These are phyloP conservation scores for Rosa rugosa DNA, from an alignment of 306 rosid genomes.

Conservation along the genomic window DNA sequence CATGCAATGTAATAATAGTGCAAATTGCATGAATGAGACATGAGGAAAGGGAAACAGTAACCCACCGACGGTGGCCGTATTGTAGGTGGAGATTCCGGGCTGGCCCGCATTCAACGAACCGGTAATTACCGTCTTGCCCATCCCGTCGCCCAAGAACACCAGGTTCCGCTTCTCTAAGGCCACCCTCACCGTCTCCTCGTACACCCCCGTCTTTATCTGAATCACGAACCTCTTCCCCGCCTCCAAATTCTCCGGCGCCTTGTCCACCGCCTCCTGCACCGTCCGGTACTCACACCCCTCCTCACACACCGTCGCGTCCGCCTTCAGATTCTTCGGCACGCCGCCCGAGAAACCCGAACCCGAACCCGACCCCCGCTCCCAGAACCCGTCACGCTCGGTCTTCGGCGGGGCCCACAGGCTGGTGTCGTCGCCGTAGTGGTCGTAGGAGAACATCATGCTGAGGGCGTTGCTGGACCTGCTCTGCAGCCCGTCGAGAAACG, in stretches of 20 bases:
- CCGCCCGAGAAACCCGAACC: conserved; percentile 23
- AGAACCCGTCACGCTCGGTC: conserved; percentile 78
- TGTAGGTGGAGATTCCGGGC: conserved; percentile 59
- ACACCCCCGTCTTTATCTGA: conserved; percentile 62
- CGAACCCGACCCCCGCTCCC: conserved; percentile 44
- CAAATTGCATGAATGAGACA: not conserved
- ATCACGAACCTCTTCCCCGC: conserved; percentile 52
- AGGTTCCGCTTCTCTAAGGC: conserved; percentile 61
- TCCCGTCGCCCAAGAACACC: conserved; percentile 78
- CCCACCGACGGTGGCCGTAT: conserved; percentile 75
- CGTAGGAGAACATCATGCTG: conserved; percentile 57
- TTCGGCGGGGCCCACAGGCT: conserved; percentile 52
- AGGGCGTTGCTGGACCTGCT: conserved; percentile 65
- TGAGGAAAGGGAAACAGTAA: not conserved
- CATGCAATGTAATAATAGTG: not conserved
- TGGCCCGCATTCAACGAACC: conserved; percentile 64
- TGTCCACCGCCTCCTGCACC: conserved; percentile 77
- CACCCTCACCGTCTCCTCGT: conserved; percentile 74
- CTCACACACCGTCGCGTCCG: conserved; percentile 68
- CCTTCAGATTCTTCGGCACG: conserved; percentile 39
- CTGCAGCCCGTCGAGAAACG: conserved; percentile 44
- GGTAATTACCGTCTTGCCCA: conserved; percentile 68
- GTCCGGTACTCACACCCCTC: conserved; percentile 38
- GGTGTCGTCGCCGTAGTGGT: conserved; percentile 45
- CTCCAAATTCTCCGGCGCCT: conserved; percentile 42